A percentile compares a stretch with the other conserved stretches of the same genome.
These are phyloP conservation scores for Venustampulla echinocandica DNA, from an alignment of 495 filamentous ascomycete species.

Conservation along the genomic window DNA sequence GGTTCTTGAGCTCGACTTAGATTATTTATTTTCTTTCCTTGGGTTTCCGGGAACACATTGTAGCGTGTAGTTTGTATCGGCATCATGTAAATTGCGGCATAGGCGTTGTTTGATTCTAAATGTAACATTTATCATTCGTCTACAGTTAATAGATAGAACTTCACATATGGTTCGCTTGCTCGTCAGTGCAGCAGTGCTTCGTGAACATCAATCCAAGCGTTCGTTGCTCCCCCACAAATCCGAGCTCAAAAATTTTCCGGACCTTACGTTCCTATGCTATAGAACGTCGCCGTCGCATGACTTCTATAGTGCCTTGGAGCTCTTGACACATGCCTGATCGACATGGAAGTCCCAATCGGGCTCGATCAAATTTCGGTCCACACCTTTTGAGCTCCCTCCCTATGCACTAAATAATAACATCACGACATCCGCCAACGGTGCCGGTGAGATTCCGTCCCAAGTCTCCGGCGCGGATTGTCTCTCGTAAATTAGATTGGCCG, in stretches of 20 bases:
- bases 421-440: neutral
- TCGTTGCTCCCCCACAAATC: no score
- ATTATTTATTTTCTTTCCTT: no score
- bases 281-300: no score
- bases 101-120: slow-evolving; percentile 1
- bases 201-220: no score
- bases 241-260: no score
- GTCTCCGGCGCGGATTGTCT: slow-evolving; percentile 3
- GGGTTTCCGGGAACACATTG: no score
- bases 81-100: slow-evolving; percentile 1
- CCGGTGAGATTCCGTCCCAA: slow-evolving; percentile 2
- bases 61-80: slow-evolving; percentile 6
- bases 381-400: slow-evolving; percentile 1
- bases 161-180: no score
- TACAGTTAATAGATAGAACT: no score
- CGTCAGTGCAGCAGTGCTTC: no score
- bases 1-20: slow-evolving; percentile 43
- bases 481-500: slow-evolving; percentile 5
- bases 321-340: neutral
- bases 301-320: neutral
- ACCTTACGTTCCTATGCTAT: no score
- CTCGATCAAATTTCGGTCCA: slow-evolving; percentile 1
- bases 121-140: no score
- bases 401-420: neutral
- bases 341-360: neutral